Percentiles rank a stretch among this genome's conserved stretches.
These are phyloP conservation scores for Yamadazyma olivae DNA, from an alignment of 805 yeast species.

Conservation along the genomic window DNA sequence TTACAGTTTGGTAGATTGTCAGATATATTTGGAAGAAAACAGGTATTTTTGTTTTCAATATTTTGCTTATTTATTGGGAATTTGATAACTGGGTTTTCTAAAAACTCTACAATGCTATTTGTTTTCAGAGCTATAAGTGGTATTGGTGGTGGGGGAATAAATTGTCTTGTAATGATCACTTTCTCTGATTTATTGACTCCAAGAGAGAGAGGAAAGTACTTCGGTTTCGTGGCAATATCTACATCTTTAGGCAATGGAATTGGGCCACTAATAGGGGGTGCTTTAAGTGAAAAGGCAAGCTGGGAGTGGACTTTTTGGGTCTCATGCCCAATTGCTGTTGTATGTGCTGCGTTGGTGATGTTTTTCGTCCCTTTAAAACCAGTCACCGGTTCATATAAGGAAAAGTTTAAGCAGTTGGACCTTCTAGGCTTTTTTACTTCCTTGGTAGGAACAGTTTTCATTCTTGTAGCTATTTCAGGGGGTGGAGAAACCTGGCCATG, in stretches of 20 bases:
- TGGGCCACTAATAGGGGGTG: constrained; percentile 45
- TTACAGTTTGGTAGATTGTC: constrained; percentile 70
- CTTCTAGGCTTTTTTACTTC: constrained; percentile 48
- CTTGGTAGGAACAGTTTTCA: constrained; percentile 45
- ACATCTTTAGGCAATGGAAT: constrained; percentile 49
- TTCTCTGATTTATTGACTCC: constrained; percentile 55
- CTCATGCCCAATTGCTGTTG: constrained; percentile 10
- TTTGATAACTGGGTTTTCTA: constrained; percentile 41
- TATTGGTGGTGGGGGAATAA: constrained; percentile 59
- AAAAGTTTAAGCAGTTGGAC: constrained; percentile 47
- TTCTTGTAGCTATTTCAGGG: constrained; percentile 58
- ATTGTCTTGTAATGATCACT: constrained; percentile 49
- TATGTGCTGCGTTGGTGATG: constrained; percentile 6
- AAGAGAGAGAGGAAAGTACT: constrained; percentile 50
- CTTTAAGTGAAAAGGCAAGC: constrained; percentile 8
- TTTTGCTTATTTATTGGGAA: constrained; percentile 44
- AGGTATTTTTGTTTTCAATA: constrained; percentile 43
- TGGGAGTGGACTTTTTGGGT: constrained; percentile 14
- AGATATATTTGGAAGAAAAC: constrained; percentile 59
- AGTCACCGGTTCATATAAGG: constrained; percentile 25
- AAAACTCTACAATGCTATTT: constrained; percentile 41
- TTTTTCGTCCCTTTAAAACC: constrained; percentile 15
- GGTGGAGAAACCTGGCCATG: constrained; percentile 63
- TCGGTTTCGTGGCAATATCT: constrained; percentile 49
- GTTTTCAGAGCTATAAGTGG: constrained; percentile 55